A percentile compares a stretch with the other conserved stretches of the same genome.
Conservation (phyloP, 1,284 basidiomycete genomes). For the Trichosporon sp. region DNA sequence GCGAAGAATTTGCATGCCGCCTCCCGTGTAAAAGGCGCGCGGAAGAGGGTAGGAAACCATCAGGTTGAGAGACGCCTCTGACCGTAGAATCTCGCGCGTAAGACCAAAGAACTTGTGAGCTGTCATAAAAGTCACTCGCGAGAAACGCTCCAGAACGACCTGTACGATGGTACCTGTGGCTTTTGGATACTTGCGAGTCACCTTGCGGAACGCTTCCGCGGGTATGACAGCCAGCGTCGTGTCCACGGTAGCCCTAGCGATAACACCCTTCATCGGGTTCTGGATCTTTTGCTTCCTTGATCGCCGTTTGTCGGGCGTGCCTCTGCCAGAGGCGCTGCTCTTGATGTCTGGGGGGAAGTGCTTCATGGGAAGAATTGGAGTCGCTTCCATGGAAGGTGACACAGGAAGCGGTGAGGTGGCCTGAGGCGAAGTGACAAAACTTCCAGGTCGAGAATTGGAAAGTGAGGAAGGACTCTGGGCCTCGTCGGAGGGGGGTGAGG, state of each 20-base stretch:
- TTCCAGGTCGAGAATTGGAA: not conserved
- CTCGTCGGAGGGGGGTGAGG: not conserved
- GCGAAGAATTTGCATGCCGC: slow-evolving; percentile 80
- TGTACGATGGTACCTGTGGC: slow-evolving; percentile 90
- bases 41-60: slow-evolving; percentile 94
- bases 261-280: slow-evolving; percentile 48
- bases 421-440: not conserved
- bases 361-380: not conserved
- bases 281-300: not conserved
- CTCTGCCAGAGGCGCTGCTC: not conserved
- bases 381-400: not conserved
- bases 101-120: slow-evolving; percentile 94
- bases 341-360: not conserved
- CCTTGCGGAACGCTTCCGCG: slow-evolving; percentile 77
- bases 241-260: slow-evolving; percentile 87
- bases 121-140: slow-evolving; percentile 85
- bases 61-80: slow-evolving; percentile 94
- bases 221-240: slow-evolving; percentile 98
- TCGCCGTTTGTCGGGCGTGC: not conserved
- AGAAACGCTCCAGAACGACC: slow-evolving; percentile 71
- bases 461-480: not conserved
- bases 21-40: slow-evolving; percentile 84
- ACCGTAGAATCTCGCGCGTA: slow-evolving; percentile 89
- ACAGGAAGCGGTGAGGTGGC: not conserved
- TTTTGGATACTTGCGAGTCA: slow-evolving; percentile 91